Evolutionary conservation across 768 basidiomycete species (phyloP).

Genomic region (Lactarius evosmus): DNA sequence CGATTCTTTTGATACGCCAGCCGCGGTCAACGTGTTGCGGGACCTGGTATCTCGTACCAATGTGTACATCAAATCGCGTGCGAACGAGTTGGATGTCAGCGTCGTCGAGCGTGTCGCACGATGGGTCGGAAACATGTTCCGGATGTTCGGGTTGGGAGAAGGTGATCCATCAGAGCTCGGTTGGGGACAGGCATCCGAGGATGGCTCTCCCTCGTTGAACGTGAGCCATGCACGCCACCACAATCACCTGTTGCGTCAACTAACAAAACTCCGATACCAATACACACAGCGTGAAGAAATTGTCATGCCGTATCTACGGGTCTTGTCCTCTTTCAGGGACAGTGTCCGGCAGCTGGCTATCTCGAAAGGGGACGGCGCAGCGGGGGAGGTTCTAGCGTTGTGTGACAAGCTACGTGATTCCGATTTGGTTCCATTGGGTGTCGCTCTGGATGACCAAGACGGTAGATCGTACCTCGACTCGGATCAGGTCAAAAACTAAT

Average conservation of each 20-base stretch:
- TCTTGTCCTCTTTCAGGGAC: conserved; percentile 88
- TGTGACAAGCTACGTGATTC: conserved; percentile 88
- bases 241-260: conserved; percentile 13
- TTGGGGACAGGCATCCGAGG: conserved; percentile 71
- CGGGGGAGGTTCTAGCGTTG: conserved; percentile 79
- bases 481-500: conserved; percentile 11
- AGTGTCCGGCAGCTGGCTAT: conserved; percentile 82
- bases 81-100: conserved; percentile 55
- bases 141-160: conserved; percentile 77
- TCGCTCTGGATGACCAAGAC: conserved; percentile 96
- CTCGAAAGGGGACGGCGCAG: conserved; percentile 55
- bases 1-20: conserved; percentile 96
- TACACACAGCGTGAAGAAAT: conserved; percentile 68
- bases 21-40: conserved; percentile 68
- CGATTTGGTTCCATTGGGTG: conserved; percentile 90
- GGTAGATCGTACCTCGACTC: conserved; percentile 43
- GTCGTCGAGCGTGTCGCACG: conserved; percentile 61
- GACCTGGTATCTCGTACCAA: conserved; percentile 85
- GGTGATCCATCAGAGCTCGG: conserved; percentile 67
- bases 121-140: conserved; percentile 72
- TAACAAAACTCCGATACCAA: conserved; percentile 13
- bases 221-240: conserved; percentile 37
- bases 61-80: conserved; percentile 75
- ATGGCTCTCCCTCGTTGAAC: conserved; percentile 46
- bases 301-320: conserved; percentile 84